Evolutionary conservation across 2,329 filamentous ascomycete species (phyloP).

Genomic region (Fusarium aywerte): DNA sequence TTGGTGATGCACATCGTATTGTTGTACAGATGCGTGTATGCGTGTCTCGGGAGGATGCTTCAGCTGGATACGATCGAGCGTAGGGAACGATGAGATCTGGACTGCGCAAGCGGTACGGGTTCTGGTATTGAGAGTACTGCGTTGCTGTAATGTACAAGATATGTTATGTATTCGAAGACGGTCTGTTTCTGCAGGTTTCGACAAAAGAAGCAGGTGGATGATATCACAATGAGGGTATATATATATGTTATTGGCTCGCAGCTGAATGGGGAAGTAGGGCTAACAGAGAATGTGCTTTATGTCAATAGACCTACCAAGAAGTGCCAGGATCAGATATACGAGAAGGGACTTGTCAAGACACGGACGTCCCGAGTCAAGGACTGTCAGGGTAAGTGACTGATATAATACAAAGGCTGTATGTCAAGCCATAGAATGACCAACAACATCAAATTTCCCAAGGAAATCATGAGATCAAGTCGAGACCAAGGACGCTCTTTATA

Average conservation of each 20-base stretch:
- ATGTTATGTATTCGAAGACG: conserved; percentile 6
- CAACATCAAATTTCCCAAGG: not conserved
- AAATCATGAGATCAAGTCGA: not conserved
- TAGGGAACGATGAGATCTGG: not conserved
- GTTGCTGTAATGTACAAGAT: not conserved
- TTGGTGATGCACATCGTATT: conserved; percentile 62
- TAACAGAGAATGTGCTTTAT: not conserved
- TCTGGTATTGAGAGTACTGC: not conserved
- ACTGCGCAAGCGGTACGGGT: conserved; percentile 8
- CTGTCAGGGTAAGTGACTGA: not conserved
- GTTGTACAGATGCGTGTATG: conserved; percentile 29
- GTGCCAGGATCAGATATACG: not conserved
- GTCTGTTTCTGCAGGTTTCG: not conserved
- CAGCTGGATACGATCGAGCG: conserved; percentile 37
- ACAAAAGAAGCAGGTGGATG: not conserved
- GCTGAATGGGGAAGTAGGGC: not conserved
- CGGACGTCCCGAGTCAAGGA: not conserved
- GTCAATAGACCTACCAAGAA: not conserved
- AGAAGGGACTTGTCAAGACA: not conserved
- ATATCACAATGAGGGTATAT: conserved; percentile 2
- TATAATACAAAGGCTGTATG: not conserved
- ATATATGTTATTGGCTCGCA: not conserved
- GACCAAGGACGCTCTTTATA: conserved; percentile 29
- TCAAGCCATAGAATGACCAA: not conserved
- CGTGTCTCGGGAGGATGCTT: conserved; percentile 42